Conservation (phyloP, 768 basidiomycete genomes). For the Leucogyrophana mollusca region DNA sequence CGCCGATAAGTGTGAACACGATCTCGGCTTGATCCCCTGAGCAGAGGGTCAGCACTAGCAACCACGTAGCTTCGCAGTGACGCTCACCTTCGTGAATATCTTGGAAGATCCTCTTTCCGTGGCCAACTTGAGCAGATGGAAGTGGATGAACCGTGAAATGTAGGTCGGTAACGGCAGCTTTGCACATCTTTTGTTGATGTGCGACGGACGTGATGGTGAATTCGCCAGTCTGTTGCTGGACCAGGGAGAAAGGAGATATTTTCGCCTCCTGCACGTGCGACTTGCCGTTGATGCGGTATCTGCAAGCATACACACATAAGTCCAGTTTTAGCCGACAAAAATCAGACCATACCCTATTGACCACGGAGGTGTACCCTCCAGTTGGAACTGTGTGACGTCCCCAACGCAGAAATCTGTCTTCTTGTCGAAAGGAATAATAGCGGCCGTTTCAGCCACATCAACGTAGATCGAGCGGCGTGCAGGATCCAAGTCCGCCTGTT, state of each 20-base stretch:
- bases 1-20: slow-evolving; percentile 83
- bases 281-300: slow-evolving; percentile 82
- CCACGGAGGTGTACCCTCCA: slow-evolving; percentile 95
- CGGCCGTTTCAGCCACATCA: slow-evolving; percentile 95
- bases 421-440: slow-evolving; percentile 82
- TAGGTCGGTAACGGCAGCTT: slow-evolving; percentile 75
- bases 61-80: neutral
- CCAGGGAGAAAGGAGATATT: slow-evolving; percentile 80
- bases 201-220: slow-evolving; percentile 88
- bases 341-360: slow-evolving; percentile 62
- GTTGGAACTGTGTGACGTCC: slow-evolving; percentile 84
- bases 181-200: slow-evolving; percentile 91
- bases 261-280: slow-evolving; percentile 70
- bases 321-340: neutral
- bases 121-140: slow-evolving; percentile 86
- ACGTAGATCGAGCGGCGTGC: slow-evolving; percentile 68
- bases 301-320: slow-evolving; percentile 30
- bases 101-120: slow-evolving; percentile 78
- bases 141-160: slow-evolving; percentile 74
- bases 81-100: slow-evolving; percentile 83
- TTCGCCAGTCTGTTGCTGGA: slow-evolving; percentile 77
- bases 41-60: slow-evolving; percentile 2
- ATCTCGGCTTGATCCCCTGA: slow-evolving; percentile 93
- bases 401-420: slow-evolving; percentile 86
- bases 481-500: slow-evolving; percentile 66